Evolutionary conservation across 2,329 filamentous ascomycete genomes (phyloP).

Genomic region (Aspergillus niger): DNA sequence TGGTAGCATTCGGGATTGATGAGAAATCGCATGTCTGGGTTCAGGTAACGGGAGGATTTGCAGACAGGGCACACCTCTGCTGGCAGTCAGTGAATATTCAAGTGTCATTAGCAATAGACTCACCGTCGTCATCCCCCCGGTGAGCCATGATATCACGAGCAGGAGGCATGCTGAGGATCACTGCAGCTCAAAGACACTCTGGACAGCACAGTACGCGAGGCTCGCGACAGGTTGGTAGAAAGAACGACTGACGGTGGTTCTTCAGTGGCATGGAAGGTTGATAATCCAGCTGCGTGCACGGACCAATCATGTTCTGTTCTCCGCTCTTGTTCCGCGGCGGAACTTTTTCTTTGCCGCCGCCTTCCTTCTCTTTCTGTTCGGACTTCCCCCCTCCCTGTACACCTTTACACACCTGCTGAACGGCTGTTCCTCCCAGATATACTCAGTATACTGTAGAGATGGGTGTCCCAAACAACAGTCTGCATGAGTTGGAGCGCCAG

Average conservation of each 20-base stretch:
- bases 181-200: neutral
- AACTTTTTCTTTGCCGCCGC: conserved; percentile 23
- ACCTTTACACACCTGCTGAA: neutral
- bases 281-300: conserved; percentile 23
- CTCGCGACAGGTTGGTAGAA: conserved; percentile 1
- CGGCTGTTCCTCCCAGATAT: conserved; percentile 6
- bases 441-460: conserved; percentile 22
- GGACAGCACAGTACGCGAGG: neutral
- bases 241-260: conserved; percentile 8
- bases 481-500: conserved; percentile 73
- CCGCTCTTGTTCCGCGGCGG: conserved; percentile 19
- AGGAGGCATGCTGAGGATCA: conserved; percentile 31
- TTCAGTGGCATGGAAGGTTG: conserved; percentile 12
- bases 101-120: conserved; percentile 4
- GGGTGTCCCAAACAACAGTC: conserved; percentile 50
- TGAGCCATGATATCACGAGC: conserved; percentile 34
- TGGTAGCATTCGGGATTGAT: conserved; percentile 99
- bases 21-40: conserved; percentile 88
- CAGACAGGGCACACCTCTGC: conserved; percentile 91
- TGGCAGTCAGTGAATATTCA: conserved; percentile 12
- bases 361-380: conserved; percentile 12
- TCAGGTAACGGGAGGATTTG: conserved; percentile 95
- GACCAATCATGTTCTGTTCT: conserved; percentile 27
- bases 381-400: neutral
- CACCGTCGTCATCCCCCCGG: conserved; percentile 48